Base-by-base conservation (phyloP, 176 grass and related monocot genomes). In the Leersia perrieri region DNA sequence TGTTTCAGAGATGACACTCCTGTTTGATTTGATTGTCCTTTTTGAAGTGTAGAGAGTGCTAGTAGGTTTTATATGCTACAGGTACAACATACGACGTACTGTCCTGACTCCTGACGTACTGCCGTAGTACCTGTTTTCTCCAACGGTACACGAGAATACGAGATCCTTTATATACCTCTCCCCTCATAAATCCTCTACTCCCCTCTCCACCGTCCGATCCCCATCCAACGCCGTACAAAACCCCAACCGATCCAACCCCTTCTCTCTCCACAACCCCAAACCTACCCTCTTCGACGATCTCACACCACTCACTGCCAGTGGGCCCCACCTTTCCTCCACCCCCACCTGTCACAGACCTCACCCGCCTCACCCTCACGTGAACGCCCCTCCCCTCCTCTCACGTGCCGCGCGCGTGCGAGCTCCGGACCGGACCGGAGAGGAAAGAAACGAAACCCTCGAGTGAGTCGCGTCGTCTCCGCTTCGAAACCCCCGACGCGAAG, bases 371-470 rank as follows among this genome's bases (percentile, higher is more conserved):
- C 13, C 45, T 29, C 58, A 31, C 32, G 88, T 90, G 83, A 86
- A 78, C 73, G 60, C 68, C 18, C 23, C 63, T 3, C 2, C 9
- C 39, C 13, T 15, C 15, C 3, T 7, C 25, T 88, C 81, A 88
- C 81, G 81, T 84, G 87, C 69, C 14, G 7, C 31, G 39, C 63
- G 70, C 76, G 87, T 89, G 87, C 47, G 49, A n/a, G 13, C 38
- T 2, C 40, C 47, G 5, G 35, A n/a, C n/a, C n/a, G n/a, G n/a
- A n/a, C n/a, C n/a, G n/a, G 51, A 39, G 66, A 22, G 66, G 83
- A 82, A 72, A 71, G 83, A 87, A 81, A 75, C 88, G 83, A 87
- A 81, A 75, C 88, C 88, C 83, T 86, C 47, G 88, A 28, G 45
- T 75, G 40, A 58, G 83, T 78, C 82, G 73, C 63, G 73, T 3